Conservation (phyloP, 1,284 basidiomycete genomes). For the Ustilago cynodontis region DNA sequence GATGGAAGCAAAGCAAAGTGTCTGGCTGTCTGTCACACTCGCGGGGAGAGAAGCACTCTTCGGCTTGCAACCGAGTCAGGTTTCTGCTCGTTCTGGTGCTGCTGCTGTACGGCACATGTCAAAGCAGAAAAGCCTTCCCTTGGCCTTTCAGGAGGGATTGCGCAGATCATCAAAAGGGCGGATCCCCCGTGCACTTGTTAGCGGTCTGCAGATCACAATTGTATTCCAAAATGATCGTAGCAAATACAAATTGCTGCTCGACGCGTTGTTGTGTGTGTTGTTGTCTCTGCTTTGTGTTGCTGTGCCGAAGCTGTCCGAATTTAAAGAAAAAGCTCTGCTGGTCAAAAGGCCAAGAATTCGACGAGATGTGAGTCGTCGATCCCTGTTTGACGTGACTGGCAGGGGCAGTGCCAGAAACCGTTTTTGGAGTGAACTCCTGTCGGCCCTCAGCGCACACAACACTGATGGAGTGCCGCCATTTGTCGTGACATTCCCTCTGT, state of each 20-base stretch:
- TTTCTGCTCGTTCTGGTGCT: not conserved
- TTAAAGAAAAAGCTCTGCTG: not conserved
- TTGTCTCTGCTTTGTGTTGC: not conserved
- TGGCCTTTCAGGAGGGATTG: conserved; percentile 3
- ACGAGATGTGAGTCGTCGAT: conserved; percentile 23
- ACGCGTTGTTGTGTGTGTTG: conserved; percentile 9
- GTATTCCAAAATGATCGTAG: not conserved
- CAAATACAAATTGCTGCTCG: conserved; percentile 6
- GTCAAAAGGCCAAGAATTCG: not conserved
- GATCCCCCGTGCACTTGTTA: not conserved
- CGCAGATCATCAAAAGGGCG: not conserved
- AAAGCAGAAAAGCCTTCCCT: not conserved
- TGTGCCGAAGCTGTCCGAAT: too few relatives aligned
- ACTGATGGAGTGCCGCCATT: not conserved
- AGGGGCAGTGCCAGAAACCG: too few relatives aligned
- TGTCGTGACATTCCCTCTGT: conserved; percentile 8
- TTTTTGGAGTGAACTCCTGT: conserved; percentile 3
- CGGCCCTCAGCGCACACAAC: not conserved
- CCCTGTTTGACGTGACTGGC: conserved; percentile 13
- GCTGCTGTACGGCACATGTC: not conserved
- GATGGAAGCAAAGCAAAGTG: too few relatives aligned
- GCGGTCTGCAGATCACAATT: not conserved
- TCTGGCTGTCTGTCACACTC: too few relatives aligned
- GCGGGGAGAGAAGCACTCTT: too few relatives aligned
- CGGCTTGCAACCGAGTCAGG: too few relatives aligned